Evolutionary conservation across 495 filamentous ascomycete genomes (phyloP).

Genomic region (Xylaria curta): DNA sequence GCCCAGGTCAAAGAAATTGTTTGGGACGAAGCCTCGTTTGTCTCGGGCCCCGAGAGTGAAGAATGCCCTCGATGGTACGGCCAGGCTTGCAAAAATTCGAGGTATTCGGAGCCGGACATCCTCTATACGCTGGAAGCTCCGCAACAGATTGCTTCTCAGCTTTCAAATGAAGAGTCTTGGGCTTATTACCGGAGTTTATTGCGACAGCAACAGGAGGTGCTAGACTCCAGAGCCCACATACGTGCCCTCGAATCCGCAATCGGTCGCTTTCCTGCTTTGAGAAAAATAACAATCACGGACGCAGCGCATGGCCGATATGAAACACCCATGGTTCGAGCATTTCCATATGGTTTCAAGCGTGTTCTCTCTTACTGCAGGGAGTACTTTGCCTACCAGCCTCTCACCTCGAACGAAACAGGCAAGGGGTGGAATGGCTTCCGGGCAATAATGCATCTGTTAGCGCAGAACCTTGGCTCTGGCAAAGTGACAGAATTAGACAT

Average conservation of each 20-base stretch:
- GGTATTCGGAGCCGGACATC: too few relatives aligned
- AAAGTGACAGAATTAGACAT: background rate
- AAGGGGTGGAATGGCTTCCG: background rate
- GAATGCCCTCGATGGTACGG: background rate
- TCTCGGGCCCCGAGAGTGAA: background rate
- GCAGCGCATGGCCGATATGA: background rate
- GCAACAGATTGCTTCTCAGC: background rate
- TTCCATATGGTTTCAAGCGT: background rate
- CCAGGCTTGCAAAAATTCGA: background rate
- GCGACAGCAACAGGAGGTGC: background rate
- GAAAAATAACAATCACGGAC: background rate
- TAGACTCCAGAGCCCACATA: background rate
- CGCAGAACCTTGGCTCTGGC: background rate
- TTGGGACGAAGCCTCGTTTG: background rate
- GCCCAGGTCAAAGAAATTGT: background rate
- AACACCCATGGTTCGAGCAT: background rate
- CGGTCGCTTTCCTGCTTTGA: background rate
- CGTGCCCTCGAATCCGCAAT: background rate
- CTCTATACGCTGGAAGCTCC: too few relatives aligned
- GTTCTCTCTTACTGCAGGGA: background rate
- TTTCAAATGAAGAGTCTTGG: background rate
- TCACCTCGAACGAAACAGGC: background rate
- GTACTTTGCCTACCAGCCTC: too few relatives aligned
- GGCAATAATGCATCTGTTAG: background rate
- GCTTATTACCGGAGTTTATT: background rate